A percentile compares a stretch with the other conserved stretches of the same genome.
Evolutionary conservation across 2,329 filamentous ascomycete species (phyloP).

Genomic region (Phialophora expanda): DNA sequence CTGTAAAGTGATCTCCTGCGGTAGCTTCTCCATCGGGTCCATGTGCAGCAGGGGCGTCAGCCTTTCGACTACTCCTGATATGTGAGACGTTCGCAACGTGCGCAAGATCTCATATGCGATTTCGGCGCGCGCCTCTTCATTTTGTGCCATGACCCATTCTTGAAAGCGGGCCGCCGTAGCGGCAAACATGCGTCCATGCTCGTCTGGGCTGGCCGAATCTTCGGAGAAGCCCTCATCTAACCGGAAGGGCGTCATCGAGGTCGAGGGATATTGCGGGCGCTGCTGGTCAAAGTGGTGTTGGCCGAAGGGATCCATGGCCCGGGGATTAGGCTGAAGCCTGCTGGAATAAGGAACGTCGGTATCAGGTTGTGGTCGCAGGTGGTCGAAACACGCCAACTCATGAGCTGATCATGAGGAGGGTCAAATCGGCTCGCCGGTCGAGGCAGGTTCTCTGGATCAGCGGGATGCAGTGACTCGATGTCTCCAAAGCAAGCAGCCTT

Average conservation of each 20-base stretch:
- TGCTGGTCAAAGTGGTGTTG: slow-evolving; percentile 15
- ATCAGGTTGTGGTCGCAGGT: background rate
- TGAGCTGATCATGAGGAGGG: background rate
- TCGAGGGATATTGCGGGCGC: slow-evolving; percentile 15
- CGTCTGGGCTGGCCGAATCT: slow-evolving; percentile 57
- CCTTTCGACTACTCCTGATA: slow-evolving; percentile 79
- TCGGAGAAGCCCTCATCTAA: slow-evolving; percentile 89
- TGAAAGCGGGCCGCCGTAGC: slow-evolving; percentile 55
- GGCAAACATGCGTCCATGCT: slow-evolving; percentile 45
- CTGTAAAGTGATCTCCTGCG: slow-evolving; percentile 87
- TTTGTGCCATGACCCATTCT: slow-evolving; percentile 60
- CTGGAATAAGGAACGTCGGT: background rate
- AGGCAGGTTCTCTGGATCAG: background rate
- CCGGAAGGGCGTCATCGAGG: slow-evolving; percentile 52
- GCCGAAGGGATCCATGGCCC: slow-evolving; percentile 20
- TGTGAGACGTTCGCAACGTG: slow-evolving; percentile 76
- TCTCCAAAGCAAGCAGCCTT: background rate
- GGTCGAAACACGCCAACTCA: background rate
- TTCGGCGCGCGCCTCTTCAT: slow-evolving; percentile 65
- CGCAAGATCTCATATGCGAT: slow-evolving; percentile 79
- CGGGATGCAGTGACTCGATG: slow-evolving; percentile 6
- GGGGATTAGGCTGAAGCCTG: background rate
- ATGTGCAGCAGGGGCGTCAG: slow-evolving; percentile 86
- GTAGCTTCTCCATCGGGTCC: slow-evolving; percentile 84
- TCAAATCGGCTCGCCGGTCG: background rate